Percentiles rank a stretch among this genome's conserved stretches.
Evolutionary conservation across 1,284 basidiomycete genomes (phyloP).

Genomic region (Malassezia obtusa): DNA sequence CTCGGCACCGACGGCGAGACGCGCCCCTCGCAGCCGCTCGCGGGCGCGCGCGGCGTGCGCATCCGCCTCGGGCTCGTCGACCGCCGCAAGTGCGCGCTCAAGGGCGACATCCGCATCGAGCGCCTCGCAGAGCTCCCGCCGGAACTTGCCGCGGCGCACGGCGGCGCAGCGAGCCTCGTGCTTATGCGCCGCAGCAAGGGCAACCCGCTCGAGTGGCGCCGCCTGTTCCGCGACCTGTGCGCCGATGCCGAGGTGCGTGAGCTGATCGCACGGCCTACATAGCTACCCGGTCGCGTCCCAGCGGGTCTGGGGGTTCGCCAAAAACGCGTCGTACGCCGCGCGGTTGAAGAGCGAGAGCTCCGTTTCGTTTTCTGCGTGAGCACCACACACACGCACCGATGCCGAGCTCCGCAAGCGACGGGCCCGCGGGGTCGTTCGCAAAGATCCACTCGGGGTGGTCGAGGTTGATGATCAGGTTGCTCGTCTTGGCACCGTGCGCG

Average conservation of each 20-base stretch:
- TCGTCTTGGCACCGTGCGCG: constrained; percentile 78
- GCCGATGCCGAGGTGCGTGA: constrained; percentile 9
- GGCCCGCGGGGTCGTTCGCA: constrained; percentile 11
- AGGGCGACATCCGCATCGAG: constrained; percentile 41
- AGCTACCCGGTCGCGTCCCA: constrained; percentile 25
- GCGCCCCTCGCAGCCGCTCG: neutral
- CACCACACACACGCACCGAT: constrained; percentile 14
- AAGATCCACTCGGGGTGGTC: constrained; percentile 45
- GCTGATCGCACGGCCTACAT: constrained; percentile 5
- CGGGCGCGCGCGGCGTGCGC: constrained; percentile 27
- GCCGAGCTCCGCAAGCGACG: constrained; percentile 27
- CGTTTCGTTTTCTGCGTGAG: constrained; percentile 35
- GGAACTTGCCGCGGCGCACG: constrained; percentile 7
- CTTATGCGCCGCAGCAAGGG: constrained; percentile 47
- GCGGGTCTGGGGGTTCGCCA: constrained; percentile 33
- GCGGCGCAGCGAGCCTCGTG: constrained; percentile 23
- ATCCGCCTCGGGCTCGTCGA: constrained; percentile 39
- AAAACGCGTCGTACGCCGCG: constrained; percentile 33
- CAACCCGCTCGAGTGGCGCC: constrained; percentile 49
- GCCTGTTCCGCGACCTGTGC: constrained; percentile 42
- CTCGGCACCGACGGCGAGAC: neutral
- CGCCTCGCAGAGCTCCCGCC: constrained; percentile 14
- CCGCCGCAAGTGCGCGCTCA: constrained; percentile 42
- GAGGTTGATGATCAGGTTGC: constrained; percentile 46
- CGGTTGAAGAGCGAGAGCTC: constrained; percentile 42